phyloP scores from a whole-genome alignment of 1,284 basidiomycete genomes.

The Baeospora myosura region DNA sequence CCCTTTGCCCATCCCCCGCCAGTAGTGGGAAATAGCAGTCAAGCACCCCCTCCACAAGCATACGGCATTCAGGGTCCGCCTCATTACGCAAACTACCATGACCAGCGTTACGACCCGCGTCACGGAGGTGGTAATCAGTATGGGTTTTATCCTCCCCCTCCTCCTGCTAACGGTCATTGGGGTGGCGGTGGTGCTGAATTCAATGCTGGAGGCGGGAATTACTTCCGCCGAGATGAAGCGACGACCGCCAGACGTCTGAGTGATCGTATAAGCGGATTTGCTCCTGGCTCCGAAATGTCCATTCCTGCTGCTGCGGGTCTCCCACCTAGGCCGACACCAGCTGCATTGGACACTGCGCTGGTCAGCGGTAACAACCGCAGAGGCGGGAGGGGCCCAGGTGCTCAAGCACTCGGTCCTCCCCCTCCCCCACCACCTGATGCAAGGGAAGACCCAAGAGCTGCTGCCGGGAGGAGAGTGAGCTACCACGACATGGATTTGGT shows the following conservation, averaged over 20 bases:
- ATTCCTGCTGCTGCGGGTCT: constrained; percentile 62
- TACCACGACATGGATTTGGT: constrained; percentile 86
- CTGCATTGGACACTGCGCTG: constrained; percentile 52
- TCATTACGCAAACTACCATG: constrained; percentile 33
- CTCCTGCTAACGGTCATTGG: constrained; percentile 11
- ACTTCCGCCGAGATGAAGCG: constrained; percentile 49
- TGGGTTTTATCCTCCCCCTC: constrained; percentile 23
- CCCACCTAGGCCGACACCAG: constrained; percentile 63
- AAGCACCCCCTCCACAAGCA: constrained; percentile 65
- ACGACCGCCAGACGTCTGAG: constrained; percentile 55
- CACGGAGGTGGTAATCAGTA: constrained; percentile 16
- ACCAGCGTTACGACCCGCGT: constrained; percentile 31
- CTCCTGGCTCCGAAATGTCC: constrained; percentile 42
- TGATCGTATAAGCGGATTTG: constrained; percentile 71
- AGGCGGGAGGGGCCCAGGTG: constrained; percentile 12
- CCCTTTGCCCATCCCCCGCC: constrained; percentile 75
- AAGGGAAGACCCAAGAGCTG: constrained; percentile 81
- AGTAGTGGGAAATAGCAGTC: constrained; percentile 44
- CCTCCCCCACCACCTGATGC: constrained; percentile 78
- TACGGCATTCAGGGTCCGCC: constrained; percentile 64
- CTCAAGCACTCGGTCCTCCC: constrained; percentile 34
- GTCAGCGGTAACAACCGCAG: constrained; percentile 20
- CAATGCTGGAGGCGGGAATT: constrained; percentile 32
- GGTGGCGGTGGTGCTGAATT: no score
- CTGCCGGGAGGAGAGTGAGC: constrained; percentile 72